Evolutionary conservation across 1,139 yeast species (phyloP).

Genomic region (Schwanniomyces etchellsii): DNA sequence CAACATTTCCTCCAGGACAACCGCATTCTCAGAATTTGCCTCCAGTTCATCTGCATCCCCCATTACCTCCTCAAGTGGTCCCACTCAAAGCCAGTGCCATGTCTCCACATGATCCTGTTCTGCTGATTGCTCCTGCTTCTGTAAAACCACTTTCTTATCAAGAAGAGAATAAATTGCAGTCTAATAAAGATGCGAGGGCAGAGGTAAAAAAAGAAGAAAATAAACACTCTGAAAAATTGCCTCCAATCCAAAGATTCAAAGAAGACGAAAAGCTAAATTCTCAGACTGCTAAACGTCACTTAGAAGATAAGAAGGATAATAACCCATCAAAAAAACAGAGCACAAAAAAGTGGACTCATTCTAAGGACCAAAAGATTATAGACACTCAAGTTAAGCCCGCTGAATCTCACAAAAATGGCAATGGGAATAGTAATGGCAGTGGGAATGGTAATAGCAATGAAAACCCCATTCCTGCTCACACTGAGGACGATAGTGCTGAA

Average conservation of each 20-base stretch:
- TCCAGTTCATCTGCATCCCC: slow-evolving; percentile 5
- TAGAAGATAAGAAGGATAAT: slow-evolving; percentile 30
- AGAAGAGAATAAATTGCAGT: no score
- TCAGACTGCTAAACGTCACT: slow-evolving; percentile 27
- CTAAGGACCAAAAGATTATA: background rate
- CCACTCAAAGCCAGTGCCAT: no score
- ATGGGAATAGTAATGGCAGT: background rate
- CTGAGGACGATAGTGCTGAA: background rate
- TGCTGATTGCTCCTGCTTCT: no score
- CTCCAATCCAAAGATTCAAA: no score
- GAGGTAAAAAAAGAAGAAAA: no score
- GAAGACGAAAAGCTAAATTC: no score
- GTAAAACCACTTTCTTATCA: no score
- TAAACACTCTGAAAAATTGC: no score
- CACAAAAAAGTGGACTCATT: background rate
- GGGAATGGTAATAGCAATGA: background rate
- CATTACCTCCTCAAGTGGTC: slow-evolving; percentile 5
- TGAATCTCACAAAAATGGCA: background rate
- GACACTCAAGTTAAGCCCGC: background rate
- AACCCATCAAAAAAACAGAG: slow-evolving; percentile 2
- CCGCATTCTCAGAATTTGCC: slow-evolving; percentile 1
- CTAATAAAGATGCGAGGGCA: no score
- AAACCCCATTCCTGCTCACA: background rate
- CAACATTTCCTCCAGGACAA: slow-evolving; percentile 2
- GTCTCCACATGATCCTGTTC: no score